Conservation (phyloP, 768 basidiomycete species). For the Rhizopogon salebrosus region DNA sequence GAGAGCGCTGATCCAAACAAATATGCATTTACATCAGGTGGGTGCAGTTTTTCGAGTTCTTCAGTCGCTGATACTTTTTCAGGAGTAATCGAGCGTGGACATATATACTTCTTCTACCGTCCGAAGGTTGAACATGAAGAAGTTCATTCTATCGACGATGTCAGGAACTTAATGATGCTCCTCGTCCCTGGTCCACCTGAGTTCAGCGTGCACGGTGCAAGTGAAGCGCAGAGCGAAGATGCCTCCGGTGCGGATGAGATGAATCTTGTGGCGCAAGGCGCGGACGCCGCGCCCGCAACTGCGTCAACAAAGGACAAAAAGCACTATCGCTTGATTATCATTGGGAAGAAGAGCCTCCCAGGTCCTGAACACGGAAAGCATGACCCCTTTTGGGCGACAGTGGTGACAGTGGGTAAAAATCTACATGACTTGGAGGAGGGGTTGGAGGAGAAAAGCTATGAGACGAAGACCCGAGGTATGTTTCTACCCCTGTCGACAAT, state of each 20-base stretch:
- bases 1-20: conserved; percentile 14
- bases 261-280: conserved; percentile 37
- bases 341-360: conserved; percentile 58
- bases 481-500: neutral
- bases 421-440: conserved; percentile 41
- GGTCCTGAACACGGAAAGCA: conserved; percentile 42
- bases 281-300: conserved; percentile 44
- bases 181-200: conserved; percentile 51
- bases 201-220: conserved; percentile 23
- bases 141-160: conserved; percentile 50
- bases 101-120: conserved; percentile 63
- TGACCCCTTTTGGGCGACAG: conserved; percentile 48
- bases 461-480: conserved; percentile 57
- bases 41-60: neutral
- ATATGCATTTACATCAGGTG: conserved; percentile 9
- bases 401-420: conserved; percentile 48
- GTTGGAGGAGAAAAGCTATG: conserved; percentile 46
- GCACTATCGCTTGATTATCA: conserved; percentile 43
- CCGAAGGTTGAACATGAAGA: conserved; percentile 51
- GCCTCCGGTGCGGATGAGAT: conserved; percentile 26
- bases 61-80: neutral
- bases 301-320: conserved; percentile 33
- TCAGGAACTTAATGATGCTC: conserved; percentile 54
- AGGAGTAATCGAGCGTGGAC: conserved; percentile 56
- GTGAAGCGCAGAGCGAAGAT: conserved; percentile 8